A percentile compares a stretch with the other conserved stretches of the same genome.
phyloP scores from a whole-genome alignment of 164 flowering plant species.

The Hamamelis virginiana region DNA sequence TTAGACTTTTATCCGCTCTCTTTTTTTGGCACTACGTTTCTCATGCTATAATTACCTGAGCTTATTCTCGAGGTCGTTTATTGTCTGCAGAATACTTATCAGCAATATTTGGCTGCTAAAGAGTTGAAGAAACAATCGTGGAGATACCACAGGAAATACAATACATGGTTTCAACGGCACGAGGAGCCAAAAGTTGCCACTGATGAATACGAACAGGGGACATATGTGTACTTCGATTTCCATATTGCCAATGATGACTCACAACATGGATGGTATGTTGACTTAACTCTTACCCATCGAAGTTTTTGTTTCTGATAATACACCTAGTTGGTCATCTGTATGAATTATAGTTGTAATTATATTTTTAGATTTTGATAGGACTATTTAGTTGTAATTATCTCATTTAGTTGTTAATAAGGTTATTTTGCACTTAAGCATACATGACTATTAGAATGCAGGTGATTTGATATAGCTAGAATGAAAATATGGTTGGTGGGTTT shows the following conservation, averaged over 20 bases:
- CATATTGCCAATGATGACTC: slow-evolving; percentile 69
- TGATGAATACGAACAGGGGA: slow-evolving; percentile 93
- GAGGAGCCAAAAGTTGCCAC: slow-evolving; percentile 95
- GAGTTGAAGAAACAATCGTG: slow-evolving; percentile 96
- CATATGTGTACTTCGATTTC: slow-evolving; percentile 94
- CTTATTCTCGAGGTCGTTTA: not conserved
- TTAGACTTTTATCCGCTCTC: not conserved
- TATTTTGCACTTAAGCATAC: too few species aligned
- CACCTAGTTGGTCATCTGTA: not conserved
- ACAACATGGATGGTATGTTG: slow-evolving; percentile 83
- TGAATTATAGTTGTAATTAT: not conserved
- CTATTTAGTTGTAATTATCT: too few species aligned
- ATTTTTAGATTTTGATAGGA: not conserved
- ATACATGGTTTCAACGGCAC: slow-evolving; percentile 98
- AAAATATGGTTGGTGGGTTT: too few species aligned
- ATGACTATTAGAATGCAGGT: too few species aligned
- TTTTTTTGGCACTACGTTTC: not conserved
- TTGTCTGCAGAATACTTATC: slow-evolving; percentile 82
- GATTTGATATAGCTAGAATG: too few species aligned
- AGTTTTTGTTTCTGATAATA: not conserved
- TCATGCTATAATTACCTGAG: not conserved
- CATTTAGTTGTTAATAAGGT: too few species aligned
- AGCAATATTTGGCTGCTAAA: slow-evolving; percentile 95
- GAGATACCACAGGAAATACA: slow-evolving; percentile 94
- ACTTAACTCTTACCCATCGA: not conserved